Percentiles rank a stretch among this genome's conserved stretches.
phyloP scores from a whole-genome alignment of 169 alveolate species.

The Eimeria falciformis region DNA sequence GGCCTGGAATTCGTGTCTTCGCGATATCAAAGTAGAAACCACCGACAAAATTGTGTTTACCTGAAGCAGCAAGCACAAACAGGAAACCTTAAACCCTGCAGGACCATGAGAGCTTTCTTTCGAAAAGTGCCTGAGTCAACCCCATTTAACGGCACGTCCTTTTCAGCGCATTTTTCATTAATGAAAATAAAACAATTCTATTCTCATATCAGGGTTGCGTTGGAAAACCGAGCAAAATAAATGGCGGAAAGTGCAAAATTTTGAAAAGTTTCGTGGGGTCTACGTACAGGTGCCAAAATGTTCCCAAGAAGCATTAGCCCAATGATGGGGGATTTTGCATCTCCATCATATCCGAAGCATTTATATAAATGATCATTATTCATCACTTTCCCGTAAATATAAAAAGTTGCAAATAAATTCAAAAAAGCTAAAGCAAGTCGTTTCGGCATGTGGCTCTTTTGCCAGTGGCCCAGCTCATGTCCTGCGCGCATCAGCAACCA shows the following conservation, averaged over 20 bases:
- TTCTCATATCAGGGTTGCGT: no score
- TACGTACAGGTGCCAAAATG: constrained; percentile 81
- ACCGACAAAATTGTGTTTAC: constrained; percentile 79
- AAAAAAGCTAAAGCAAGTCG: constrained; percentile 77
- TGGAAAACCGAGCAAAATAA: no score
- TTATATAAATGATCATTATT: constrained; percentile 84
- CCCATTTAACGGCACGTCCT: no score
- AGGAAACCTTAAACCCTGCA: no score
- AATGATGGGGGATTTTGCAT: constrained; percentile 83
- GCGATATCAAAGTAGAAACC: constrained; percentile 79
- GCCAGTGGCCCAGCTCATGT: constrained; percentile 85
- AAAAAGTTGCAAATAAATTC: constrained; percentile 87
- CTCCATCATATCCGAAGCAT: constrained; percentile 89
- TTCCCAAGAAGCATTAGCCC: constrained; percentile 82
- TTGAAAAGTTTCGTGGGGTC: no score
- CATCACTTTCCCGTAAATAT: constrained; percentile 85
- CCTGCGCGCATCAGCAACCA: constrained; percentile 43
- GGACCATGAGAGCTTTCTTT: no score
- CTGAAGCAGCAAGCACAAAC: no score
- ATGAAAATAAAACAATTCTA: no score
- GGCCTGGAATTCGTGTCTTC: constrained; percentile 89
- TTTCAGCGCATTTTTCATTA: no score
- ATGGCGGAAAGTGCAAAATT: no score
- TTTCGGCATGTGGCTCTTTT: constrained; percentile 79
- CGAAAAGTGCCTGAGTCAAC: no score